Evolutionary conservation across 2,329 filamentous ascomycete species (phyloP).

Genomic region (Aspergillus sp.): DNA sequence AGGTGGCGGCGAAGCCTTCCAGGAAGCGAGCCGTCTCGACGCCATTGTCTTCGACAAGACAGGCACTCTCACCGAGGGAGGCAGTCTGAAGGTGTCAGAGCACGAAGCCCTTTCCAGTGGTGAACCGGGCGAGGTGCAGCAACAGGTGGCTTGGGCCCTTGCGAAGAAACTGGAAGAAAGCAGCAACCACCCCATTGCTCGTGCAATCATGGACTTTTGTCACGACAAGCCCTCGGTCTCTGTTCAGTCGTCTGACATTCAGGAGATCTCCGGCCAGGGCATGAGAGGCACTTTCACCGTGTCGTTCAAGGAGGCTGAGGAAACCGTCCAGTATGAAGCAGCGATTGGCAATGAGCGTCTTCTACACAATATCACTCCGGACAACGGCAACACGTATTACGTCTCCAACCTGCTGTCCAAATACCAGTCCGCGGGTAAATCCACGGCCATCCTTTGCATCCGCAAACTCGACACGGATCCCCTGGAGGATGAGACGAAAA

Average conservation of each 20-base stretch:
- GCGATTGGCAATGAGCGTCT: conserved; percentile 53
- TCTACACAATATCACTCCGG: conserved; percentile 28
- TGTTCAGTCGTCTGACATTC: conserved; percentile 33
- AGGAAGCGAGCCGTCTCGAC: conserved; percentile 70
- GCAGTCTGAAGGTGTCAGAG: conserved; percentile 49
- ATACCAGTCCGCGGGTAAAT: conserved; percentile 37
- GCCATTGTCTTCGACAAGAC: conserved; percentile 86
- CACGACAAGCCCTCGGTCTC: conserved; percentile 16
- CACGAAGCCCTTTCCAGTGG: conserved; percentile 33
- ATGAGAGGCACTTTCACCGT: conserved; percentile 46
- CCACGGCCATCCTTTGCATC: conserved; percentile 38
- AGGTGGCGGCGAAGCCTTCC: conserved; percentile 76
- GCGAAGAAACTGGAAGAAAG: conserved; percentile 48
- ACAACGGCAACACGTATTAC: conserved; percentile 22
- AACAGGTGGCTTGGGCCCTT: conserved; percentile 36
- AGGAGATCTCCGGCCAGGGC: conserved; percentile 51
- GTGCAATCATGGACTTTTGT: conserved; percentile 47
- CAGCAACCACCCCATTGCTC: conserved; percentile 53
- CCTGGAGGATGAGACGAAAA: conserved; percentile 7
- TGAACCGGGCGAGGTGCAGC: conserved; percentile 22
- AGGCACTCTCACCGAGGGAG: conserved; percentile 65
- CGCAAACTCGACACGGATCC: conserved; percentile 17
- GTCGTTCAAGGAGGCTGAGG: conserved; percentile 10
- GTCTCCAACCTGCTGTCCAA: conserved; percentile 28
- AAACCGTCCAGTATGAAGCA: conserved; percentile 34